These are phyloP conservation scores for Chrysosporium keratinophilum DNA, from an alignment of 2,329 filamentous ascomycete genomes.

Conservation along the genomic window DNA sequence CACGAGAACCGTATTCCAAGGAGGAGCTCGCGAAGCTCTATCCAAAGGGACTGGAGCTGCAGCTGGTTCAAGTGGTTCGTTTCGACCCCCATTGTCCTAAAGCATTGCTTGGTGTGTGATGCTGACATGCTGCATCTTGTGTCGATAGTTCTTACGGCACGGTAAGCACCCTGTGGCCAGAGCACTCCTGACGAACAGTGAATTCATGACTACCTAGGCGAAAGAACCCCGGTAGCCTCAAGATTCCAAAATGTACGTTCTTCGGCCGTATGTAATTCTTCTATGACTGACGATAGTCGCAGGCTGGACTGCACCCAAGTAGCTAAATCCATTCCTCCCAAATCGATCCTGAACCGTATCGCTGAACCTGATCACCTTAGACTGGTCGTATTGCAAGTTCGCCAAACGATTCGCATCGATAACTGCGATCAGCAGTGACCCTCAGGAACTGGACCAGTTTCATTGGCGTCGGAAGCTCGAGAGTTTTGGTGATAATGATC, in stretches of 20 bases:
- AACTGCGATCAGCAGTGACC: conserved; percentile 45
- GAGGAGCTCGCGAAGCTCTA: conserved; percentile 75
- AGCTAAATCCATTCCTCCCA: conserved; percentile 17
- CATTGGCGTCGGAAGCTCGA: conserved; percentile 66
- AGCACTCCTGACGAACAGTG: not conserved
- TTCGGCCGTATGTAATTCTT: not conserved
- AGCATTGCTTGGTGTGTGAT: conserved; percentile 11
- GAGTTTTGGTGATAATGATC: conserved; percentile 61
- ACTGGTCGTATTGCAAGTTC: conserved; percentile 85
- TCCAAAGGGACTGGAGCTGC: conserved; percentile 66
- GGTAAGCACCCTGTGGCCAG: conserved; percentile 32
- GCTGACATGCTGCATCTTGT: conserved; percentile 25
- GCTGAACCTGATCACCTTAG: conserved; percentile 23
- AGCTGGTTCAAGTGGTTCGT: conserved; percentile 73
- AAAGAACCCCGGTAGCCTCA: conserved; percentile 74
- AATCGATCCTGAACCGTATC: not conserved
- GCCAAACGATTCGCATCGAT: conserved; percentile 59
- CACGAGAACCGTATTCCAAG: conserved; percentile 64
- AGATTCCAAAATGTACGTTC: conserved; percentile 64
- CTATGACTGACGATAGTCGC: conserved; percentile 17
- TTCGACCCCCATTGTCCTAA: not conserved
- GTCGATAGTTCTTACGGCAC: conserved; percentile 61
- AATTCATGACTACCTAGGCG: conserved; percentile 34
- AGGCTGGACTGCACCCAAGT: conserved; percentile 44
- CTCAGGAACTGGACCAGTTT: conserved; percentile 47